phyloP scores from a whole-genome alignment of 2,329 filamentous ascomycete species.

The Zasmidium angulare region DNA sequence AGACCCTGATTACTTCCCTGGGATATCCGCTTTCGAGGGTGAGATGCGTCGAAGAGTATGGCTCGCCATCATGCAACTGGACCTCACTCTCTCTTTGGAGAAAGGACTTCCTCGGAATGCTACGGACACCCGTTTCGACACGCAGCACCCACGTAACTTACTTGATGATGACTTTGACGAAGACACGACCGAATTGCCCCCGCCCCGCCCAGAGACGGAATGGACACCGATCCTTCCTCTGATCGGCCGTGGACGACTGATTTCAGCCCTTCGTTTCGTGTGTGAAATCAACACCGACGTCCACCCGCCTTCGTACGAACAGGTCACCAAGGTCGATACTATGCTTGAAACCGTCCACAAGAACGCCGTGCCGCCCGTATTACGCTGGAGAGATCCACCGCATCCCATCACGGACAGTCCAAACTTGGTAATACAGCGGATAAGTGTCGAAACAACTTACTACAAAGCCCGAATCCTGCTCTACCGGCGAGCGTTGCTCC shows the following conservation, averaged over 20 bases:
- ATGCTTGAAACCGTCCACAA: background rate
- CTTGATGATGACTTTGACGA: background rate
- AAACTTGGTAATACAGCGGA: background rate
- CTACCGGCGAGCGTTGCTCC: background rate
- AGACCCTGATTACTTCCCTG: constrained; percentile 4
- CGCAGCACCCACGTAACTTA: background rate
- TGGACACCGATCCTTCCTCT: background rate
- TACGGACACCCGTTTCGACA: constrained; percentile 2
- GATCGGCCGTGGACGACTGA: background rate
- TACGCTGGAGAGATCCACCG: background rate
- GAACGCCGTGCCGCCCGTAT: background rate
- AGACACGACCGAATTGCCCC: background rate
- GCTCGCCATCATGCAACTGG: background rate
- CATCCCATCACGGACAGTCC: background rate
- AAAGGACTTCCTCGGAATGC: constrained; percentile 8
- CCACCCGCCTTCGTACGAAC: background rate
- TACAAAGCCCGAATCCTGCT: background rate
- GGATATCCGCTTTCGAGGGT: background rate
- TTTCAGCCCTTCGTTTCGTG: background rate
- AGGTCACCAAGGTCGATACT: background rate
- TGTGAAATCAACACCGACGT: background rate
- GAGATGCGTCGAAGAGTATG: constrained; percentile 10
- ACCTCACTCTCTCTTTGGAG: constrained; percentile 2
- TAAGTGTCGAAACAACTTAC: background rate
- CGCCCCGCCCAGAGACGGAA: constrained; percentile 1